Evolutionary conservation across 2,329 filamentous ascomycete genomes (phyloP).

Genomic region (Botrytis pseudocinerea): DNA sequence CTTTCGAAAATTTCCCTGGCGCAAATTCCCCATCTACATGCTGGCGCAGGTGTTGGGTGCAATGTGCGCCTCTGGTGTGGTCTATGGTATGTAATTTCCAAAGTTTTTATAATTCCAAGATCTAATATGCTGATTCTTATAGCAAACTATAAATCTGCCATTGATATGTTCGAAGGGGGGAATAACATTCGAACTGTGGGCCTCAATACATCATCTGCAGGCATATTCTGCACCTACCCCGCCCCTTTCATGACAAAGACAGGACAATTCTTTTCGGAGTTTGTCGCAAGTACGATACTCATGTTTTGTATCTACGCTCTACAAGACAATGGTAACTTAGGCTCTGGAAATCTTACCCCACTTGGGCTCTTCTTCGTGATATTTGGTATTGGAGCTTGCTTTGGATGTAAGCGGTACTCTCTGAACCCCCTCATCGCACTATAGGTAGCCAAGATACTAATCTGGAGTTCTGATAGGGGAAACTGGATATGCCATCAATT

Average conservation of each 20-base stretch:
- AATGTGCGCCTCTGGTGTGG: constrained; percentile 59
- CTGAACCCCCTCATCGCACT: background rate
- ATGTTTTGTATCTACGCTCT: constrained; percentile 74
- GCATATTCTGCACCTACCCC: constrained; percentile 75
- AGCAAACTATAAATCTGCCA: constrained; percentile 64
- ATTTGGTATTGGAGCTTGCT: constrained; percentile 72
- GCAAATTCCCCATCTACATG: constrained; percentile 66
- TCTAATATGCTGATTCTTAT: background rate
- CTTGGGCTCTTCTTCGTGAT: constrained; percentile 70
- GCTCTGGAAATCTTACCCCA: constrained; percentile 56
- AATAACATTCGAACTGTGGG: constrained; percentile 62
- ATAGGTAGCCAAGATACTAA: background rate
- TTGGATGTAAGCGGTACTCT: constrained; percentile 47
- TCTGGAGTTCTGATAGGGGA: constrained; percentile 52
- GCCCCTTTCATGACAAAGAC: constrained; percentile 62
- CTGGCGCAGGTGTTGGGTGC: constrained; percentile 67
- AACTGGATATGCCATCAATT: constrained; percentile 74
- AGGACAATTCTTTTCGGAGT: constrained; percentile 71
- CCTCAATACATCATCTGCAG: constrained; percentile 52
- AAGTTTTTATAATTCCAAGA: too few relatives aligned
- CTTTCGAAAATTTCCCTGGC: constrained; percentile 67
- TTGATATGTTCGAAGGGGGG: constrained; percentile 66
- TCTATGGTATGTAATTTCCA: constrained; percentile 30
- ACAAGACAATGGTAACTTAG: constrained; percentile 56
- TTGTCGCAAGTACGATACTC: constrained; percentile 65